These are phyloP conservation scores for Pezicula carpinea DNA, from an alignment of 2,329 filamentous ascomycete species.

Conservation along the genomic window DNA sequence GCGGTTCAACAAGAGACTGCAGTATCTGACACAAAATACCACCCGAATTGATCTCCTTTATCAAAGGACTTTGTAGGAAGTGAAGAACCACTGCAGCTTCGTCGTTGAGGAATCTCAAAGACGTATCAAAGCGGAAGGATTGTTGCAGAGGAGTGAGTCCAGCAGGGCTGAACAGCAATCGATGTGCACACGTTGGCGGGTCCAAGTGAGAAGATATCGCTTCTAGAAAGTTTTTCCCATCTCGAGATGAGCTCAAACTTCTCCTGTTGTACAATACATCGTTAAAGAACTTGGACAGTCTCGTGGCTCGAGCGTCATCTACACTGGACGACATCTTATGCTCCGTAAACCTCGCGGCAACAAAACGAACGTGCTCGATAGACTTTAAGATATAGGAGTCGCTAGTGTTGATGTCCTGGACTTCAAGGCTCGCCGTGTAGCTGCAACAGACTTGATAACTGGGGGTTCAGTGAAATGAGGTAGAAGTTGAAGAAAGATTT, in stretches of 20 bases:
- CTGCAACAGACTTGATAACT: too few species aligned
- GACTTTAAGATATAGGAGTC: too few species aligned
- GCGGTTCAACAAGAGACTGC: constrained; percentile 42
- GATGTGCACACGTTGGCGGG: constrained; percentile 35
- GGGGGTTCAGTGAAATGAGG: too few species aligned
- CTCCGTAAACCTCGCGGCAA: background rate
- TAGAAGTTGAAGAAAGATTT: too few species aligned
- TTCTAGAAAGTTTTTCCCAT: constrained; percentile 43
- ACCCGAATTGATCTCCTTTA: constrained; percentile 20
- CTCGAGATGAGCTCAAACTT: constrained; percentile 30
- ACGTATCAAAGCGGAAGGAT: constrained; percentile 38
- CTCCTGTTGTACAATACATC: constrained; percentile 34
- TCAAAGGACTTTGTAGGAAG: constrained; percentile 27
- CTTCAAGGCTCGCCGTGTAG: too few species aligned
- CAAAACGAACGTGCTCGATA: background rate
- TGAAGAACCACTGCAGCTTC: constrained; percentile 27
- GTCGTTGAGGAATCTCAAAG: constrained; percentile 39
- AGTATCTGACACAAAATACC: constrained; percentile 39
- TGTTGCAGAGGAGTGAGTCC: constrained; percentile 33
- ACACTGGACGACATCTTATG: background rate
- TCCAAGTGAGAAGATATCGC: constrained; percentile 39
- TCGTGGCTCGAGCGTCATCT: constrained; percentile 12
- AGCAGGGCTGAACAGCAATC: constrained; percentile 31
- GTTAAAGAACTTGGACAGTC: constrained; percentile 35
- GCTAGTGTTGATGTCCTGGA: too few species aligned